These are phyloP conservation scores for Xylaria telfairii DNA, from an alignment of 495 filamentous ascomycete species.

Conservation along the genomic window DNA sequence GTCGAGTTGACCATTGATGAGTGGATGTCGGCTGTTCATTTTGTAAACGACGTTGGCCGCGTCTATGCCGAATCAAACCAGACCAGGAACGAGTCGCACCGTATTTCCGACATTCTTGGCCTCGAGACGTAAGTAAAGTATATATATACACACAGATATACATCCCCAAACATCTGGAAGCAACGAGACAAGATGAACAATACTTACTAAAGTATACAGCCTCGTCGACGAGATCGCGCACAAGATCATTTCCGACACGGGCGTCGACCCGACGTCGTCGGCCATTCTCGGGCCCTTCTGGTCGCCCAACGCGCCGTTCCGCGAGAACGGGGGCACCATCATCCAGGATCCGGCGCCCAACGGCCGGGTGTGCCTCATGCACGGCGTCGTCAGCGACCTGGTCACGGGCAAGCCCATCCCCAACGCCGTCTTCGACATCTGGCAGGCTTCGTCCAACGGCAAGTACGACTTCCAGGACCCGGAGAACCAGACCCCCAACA, in stretches of 20 bases:
- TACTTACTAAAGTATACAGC: constrained; percentile 43
- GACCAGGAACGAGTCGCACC: constrained; percentile 77
- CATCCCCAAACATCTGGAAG: too few relatives aligned
- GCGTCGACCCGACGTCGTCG: constrained; percentile 75
- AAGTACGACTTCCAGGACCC: constrained; percentile 92
- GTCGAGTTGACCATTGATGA: constrained; percentile 80
- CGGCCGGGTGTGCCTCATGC: constrained; percentile 73
- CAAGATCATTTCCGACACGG: constrained; percentile 74
- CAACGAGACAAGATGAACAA: background rate
- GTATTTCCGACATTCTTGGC: constrained; percentile 78
- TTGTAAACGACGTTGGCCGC: constrained; percentile 58
- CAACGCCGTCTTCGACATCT: constrained; percentile 79
- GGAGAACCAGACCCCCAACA: constrained; percentile 75
- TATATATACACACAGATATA: background rate
- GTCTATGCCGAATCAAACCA: constrained; percentile 55
- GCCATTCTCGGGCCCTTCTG: constrained; percentile 89
- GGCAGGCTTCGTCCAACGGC: constrained; percentile 84
- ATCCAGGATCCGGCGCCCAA: constrained; percentile 68
- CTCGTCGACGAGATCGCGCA: constrained; percentile 86
- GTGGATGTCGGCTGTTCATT: constrained; percentile 79
- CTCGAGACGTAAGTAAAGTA: constrained; percentile 70
- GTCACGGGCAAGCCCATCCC: constrained; percentile 73
- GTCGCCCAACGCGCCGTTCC: constrained; percentile 82
- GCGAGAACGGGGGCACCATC: constrained; percentile 70
- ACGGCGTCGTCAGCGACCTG: constrained; percentile 75